phyloP scores from a whole-genome alignment of 495 filamentous ascomycete species.

The Neurospora sp. region DNA sequence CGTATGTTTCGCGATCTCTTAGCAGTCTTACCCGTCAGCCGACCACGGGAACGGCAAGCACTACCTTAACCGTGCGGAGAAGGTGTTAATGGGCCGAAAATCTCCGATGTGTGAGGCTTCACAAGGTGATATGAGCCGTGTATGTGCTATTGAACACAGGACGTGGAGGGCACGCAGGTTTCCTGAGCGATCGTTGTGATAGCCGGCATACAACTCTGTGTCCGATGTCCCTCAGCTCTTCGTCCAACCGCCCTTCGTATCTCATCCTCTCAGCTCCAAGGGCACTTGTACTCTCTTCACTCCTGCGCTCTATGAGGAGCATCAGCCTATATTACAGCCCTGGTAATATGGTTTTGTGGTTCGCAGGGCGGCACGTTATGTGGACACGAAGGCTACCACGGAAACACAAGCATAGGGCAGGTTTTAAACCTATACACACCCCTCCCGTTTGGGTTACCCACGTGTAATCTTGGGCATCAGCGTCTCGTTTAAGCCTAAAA shows the following conservation, averaged over 20 bases:
- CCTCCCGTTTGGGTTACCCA: slow-evolving; percentile 1
- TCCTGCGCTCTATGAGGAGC: not conserved
- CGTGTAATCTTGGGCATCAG: slow-evolving; percentile 9
- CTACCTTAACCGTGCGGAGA: not conserved
- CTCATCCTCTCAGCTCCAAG: not conserved
- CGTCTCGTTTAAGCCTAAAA: slow-evolving; percentile 9
- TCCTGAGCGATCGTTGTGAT: not conserved
- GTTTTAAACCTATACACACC: not conserved
- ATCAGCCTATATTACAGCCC: not conserved
- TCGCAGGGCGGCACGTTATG: not conserved
- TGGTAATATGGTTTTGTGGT: not conserved
- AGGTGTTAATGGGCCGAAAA: not conserved
- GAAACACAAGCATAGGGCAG: not conserved
- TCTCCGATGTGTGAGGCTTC: not conserved
- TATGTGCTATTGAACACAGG: not conserved
- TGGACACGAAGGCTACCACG: not conserved
- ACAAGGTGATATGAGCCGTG: not conserved
- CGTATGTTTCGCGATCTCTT: not conserved
- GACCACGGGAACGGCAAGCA: not conserved
- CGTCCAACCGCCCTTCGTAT: not conserved
- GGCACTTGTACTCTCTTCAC: not conserved
- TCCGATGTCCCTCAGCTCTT: not conserved
- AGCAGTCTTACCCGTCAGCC: not conserved
- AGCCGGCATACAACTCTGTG: not conserved
- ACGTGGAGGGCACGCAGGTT: not conserved